Evolutionary conservation across 768 basidiomycete genomes (phyloP).

Genomic region (Kwoniella europaea): DNA sequence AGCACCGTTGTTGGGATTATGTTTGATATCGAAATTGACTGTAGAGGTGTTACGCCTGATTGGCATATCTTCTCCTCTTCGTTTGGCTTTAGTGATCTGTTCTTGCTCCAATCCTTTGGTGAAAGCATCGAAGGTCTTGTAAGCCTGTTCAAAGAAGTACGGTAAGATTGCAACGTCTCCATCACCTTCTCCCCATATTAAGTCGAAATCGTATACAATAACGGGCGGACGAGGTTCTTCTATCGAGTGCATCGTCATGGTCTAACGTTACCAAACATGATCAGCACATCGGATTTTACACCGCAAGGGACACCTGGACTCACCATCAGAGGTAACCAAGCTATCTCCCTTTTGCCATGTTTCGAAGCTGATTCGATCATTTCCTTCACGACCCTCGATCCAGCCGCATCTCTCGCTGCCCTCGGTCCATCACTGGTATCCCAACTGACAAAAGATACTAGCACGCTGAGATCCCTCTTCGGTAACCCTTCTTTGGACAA

Average conservation of each 20-base stretch:
- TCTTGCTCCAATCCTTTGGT: slow-evolving; percentile 41
- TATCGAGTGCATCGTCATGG: slow-evolving; percentile 46
- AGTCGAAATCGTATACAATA: slow-evolving; percentile 46
- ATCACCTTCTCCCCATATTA: slow-evolving; percentile 46
- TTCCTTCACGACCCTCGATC: slow-evolving; percentile 28
- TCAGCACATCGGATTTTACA: neutral
- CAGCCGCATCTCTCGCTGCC: slow-evolving; percentile 28
- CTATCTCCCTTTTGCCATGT: slow-evolving; percentile 38
- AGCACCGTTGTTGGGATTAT: neutral
- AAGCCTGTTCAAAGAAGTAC: slow-evolving; percentile 43
- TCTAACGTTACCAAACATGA: slow-evolving; percentile 15
- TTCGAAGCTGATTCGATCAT: slow-evolving; percentile 38
- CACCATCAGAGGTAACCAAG: slow-evolving; percentile 43
- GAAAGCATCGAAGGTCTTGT: slow-evolving; percentile 37
- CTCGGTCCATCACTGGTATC: slow-evolving; percentile 32
- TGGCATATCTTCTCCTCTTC: slow-evolving; percentile 19
- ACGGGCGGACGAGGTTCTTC: slow-evolving; percentile 33
- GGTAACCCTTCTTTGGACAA: slow-evolving; percentile 29
- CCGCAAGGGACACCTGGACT: slow-evolving; percentile 19
- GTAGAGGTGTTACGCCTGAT: slow-evolving; percentile 5
- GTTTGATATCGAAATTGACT: slow-evolving; percentile 3
- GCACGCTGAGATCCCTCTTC: slow-evolving; percentile 34
- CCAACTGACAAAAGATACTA: slow-evolving; percentile 35
- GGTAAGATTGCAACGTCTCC: slow-evolving; percentile 45
- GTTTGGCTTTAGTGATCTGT: slow-evolving; percentile 29